Conservation (phyloP, 345 rosid species). For the Boechera stricta region DNA sequence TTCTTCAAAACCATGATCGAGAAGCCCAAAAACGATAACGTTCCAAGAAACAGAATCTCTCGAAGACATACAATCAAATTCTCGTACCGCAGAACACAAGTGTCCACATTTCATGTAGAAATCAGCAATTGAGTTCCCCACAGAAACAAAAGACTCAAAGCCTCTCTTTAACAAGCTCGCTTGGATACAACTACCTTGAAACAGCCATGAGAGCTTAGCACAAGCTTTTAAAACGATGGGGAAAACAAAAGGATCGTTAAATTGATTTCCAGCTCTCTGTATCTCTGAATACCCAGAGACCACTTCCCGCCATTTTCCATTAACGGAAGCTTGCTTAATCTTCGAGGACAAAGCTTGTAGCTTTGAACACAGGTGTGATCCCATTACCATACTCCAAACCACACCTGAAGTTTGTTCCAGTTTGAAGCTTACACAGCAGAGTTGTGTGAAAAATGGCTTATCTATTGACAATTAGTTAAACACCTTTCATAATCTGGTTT, state of each 20-base stretch:
- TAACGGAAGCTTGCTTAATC: slow-evolving; percentile 53
- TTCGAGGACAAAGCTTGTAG: slow-evolving; percentile 44
- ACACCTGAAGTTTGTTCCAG: neutral
- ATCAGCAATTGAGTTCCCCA: slow-evolving; percentile 66
- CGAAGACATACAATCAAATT: slow-evolving; percentile 49
- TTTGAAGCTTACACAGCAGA: slow-evolving; percentile 30
- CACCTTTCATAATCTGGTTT: neutral
- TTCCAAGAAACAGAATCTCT: slow-evolving; percentile 81
- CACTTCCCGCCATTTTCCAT: slow-evolving; percentile 63
- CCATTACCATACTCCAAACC: slow-evolving; percentile 21
- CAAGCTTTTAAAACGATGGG: slow-evolving; percentile 65
- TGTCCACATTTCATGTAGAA: slow-evolving; percentile 64
- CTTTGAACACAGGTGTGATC: slow-evolving; percentile 43
- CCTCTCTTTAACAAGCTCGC: slow-evolving; percentile 62
- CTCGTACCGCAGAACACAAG: slow-evolving; percentile 48
- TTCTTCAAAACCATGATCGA: slow-evolving; percentile 48
- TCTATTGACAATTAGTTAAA: neutral
- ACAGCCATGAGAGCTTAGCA: slow-evolving; percentile 48
- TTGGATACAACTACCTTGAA: slow-evolving; percentile 56
- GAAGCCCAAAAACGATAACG: slow-evolving; percentile 58
- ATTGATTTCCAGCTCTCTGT: slow-evolving; percentile 47
- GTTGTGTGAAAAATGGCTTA: neutral
- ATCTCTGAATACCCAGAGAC: slow-evolving; percentile 51
- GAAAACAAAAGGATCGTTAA: slow-evolving; percentile 53
- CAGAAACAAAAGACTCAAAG: slow-evolving; percentile 52